Evolutionary conservation across 129 eudicot genomes (phyloP).

Genomic region (Flaveria brownii): DNA sequence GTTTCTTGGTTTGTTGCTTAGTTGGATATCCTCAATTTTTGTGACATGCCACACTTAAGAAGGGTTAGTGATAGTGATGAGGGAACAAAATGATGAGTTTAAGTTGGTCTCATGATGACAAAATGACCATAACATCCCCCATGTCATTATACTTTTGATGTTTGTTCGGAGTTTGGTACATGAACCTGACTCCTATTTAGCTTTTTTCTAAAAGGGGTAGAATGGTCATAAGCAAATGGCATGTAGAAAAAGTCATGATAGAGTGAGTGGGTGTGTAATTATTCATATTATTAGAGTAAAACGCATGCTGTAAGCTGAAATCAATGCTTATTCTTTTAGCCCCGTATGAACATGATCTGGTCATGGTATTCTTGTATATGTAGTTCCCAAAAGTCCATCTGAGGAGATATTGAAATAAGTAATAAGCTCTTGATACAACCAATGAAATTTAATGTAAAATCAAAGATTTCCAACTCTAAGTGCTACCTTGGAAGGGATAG

Average conservation of each 20-base stretch:
- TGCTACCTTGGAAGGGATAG: too few species aligned
- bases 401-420: neutral
- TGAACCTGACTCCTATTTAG: conserved; percentile 1
- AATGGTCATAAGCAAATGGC: conserved; percentile 25
- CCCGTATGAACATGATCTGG: conserved; percentile 30
- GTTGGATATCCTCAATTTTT: conserved; percentile 46
- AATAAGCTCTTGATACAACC: too few species aligned
- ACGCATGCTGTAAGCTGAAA: conserved; percentile 40
- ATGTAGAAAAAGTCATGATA: conserved; percentile 14
- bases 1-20: conserved; percentile 24
- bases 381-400: neutral
- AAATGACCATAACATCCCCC: conserved; percentile 28
- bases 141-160: conserved; percentile 12
- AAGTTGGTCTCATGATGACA: conserved; percentile 19
- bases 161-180: neutral
- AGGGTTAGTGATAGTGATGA: conserved; percentile 16
- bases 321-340: conserved; percentile 30
- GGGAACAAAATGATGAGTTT: conserved; percentile 58
- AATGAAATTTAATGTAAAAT: too few species aligned
- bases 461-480: too few species aligned
- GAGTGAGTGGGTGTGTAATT: conserved; percentile 18
- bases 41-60: conserved; percentile 39
- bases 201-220: conserved; percentile 23
- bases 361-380: neutral
- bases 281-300: conserved; percentile 22